A percentile compares a stretch with the other conserved stretches of the same genome.
These are phyloP conservation scores for Paradendryphiella salina DNA, from an alignment of 2,329 filamentous ascomycete species.

Conservation along the genomic window DNA sequence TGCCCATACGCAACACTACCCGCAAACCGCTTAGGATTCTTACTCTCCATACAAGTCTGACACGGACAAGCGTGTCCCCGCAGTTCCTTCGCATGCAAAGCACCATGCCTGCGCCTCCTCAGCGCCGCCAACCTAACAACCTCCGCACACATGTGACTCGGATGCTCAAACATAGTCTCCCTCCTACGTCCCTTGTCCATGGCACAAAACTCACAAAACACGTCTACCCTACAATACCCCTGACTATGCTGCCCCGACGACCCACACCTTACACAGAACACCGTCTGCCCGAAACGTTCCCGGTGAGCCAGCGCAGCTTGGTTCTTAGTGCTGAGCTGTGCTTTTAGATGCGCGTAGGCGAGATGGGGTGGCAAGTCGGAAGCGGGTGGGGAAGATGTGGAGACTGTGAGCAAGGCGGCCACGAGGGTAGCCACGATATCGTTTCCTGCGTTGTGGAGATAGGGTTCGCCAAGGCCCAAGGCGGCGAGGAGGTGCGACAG, in stretches of 20 bases:
- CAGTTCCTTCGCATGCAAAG: no score
- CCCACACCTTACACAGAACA: not conserved
- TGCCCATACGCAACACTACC: slow-evolving; percentile 5
- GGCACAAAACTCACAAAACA: not conserved
- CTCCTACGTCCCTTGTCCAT: not conserved
- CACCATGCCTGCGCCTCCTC: no score
- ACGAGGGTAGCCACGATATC: slow-evolving; percentile 18
- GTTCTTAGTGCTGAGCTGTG: not conserved
- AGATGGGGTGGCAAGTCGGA: not conserved
- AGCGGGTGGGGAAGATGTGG: not conserved
- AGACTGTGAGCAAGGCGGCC: slow-evolving; percentile 7
- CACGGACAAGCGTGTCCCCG: slow-evolving; percentile 6
- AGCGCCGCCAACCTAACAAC: no score
- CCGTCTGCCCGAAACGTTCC: not conserved
- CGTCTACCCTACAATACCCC: not conserved
- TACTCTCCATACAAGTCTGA: slow-evolving; percentile 5
- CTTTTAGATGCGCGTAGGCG: not conserved
- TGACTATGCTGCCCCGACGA: not conserved
- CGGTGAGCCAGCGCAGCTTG: not conserved
- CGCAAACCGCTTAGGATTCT: slow-evolving; percentile 1
- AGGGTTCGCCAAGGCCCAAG: slow-evolving; percentile 4
- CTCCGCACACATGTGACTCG: not conserved
- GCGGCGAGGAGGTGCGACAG: slow-evolving; percentile 5
- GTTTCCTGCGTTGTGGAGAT: slow-evolving; percentile 24
- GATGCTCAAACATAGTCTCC: rapidly evolving